Base-by-base conservation (phyloP, 495 filamentous ascomycete genomes). In the Penicillium dipodomyicola region DNA sequence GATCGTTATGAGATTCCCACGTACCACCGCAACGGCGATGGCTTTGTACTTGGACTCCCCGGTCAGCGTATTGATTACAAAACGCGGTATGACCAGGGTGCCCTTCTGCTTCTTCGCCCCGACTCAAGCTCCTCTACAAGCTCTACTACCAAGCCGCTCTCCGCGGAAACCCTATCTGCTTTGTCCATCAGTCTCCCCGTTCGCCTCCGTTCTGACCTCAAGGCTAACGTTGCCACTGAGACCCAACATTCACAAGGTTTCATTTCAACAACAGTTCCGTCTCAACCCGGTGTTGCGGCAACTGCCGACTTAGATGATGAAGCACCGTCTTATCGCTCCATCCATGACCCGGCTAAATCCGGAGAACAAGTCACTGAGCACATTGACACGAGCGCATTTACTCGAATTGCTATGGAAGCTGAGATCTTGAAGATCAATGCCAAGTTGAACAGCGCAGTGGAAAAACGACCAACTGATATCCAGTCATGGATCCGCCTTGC, bases 401-500 rank as follows among this genome's bases (percentile, higher is more conserved):
- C 46, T 45, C 57, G 67, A 50, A 19, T 68, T 59, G 62, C 76
- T 29, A 43, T 63, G 52, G 66, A 75, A 35, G 65, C 70, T 56
- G 71, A 80, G 40, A 71, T 74, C 27, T 80, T 72, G 49, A 63
- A 76, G 48, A 77, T 65, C 39, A 84, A 85, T 51, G 73, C 84
- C 3, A 76, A 85, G 48, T 69, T 96, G 37, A 77, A 75, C 4
- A 78, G 77, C 19, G 77, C 65, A 19, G 80, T 90, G 20, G 82
- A 87, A 41, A 66, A 82, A 19, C 63, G 82, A 42, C 91, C 91
- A 4, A 56, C 68, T n/a, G 83, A 94, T 63, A 72, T 88, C 30
- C 72, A 79, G 29, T 77, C 83, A 32, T 97, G 94, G 93, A 71
- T 96, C 1, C 73, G 79, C 37, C 79, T 96, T 5, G 86, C 96